These are phyloP conservation scores for Alternaria arbusti DNA, from an alignment of 2,329 filamentous ascomycete species.

Conservation along the genomic window DNA sequence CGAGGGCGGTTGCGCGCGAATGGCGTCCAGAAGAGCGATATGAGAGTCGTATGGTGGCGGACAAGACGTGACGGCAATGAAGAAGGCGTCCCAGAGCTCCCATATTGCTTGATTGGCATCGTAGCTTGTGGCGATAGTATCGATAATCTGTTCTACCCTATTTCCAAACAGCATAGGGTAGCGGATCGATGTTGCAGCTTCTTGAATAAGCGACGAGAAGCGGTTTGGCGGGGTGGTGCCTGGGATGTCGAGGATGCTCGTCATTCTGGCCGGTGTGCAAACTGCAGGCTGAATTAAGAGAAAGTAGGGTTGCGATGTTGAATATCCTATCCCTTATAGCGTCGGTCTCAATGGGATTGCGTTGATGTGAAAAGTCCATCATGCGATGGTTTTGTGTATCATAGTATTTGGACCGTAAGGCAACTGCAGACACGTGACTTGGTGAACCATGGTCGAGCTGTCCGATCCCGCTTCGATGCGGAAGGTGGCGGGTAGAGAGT, in stretches of 20 bases:
- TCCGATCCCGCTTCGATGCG: no score
- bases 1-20: not conserved
- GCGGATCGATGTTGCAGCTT: not conserved
- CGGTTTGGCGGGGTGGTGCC: not conserved
- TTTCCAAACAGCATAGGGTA: not conserved
- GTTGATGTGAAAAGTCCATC: not conserved
- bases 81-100: slow-evolving; percentile 6
- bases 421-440: no score
- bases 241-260: not conserved
- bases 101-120: not conserved
- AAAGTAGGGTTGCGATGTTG: not conserved
- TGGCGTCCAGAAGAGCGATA: not conserved
- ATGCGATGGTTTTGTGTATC: no score
- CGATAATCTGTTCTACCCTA: not conserved
- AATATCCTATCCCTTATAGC: not conserved
- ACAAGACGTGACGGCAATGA: not conserved
- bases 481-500: no score
- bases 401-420: no score
- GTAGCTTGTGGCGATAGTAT: not conserved
- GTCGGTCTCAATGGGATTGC: not conserved
- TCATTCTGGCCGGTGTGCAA: not conserved
- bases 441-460: no score
- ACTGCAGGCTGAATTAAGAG: not conserved
- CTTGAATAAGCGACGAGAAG: not conserved
- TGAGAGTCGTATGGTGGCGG: not conserved